Conservation (phyloP, 495 filamentous ascomycete genomes). For the Podospora pseudocomata region DNA sequence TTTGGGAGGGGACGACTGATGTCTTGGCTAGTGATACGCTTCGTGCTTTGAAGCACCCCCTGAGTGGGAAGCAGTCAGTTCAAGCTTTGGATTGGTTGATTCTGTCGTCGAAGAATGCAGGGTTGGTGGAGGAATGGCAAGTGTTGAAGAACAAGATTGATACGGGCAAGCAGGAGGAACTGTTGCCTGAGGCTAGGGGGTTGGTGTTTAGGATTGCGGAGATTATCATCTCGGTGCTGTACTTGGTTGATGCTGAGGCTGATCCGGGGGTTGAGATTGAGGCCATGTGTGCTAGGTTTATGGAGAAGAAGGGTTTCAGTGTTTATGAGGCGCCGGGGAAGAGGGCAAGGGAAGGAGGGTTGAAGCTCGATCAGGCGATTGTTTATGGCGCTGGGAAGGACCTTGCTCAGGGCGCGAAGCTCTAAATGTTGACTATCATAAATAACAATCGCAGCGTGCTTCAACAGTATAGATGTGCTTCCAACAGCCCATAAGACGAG, state of each 20-base stretch:
- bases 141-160: constrained; percentile 22
- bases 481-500: too few species aligned
- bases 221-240: constrained; percentile 35
- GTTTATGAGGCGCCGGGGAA: neutral
- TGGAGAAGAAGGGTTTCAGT: constrained; percentile 29
- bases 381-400: constrained; percentile 21
- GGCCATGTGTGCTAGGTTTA: constrained; percentile 30
- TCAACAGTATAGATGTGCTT: too few species aligned
- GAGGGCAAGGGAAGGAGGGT: constrained; percentile 1
- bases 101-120: constrained; percentile 1
- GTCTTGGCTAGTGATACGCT: constrained; percentile 62
- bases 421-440: neutral
- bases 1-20: constrained; percentile 75
- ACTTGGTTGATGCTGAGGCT: constrained; percentile 28
- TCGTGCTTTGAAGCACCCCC: constrained; percentile 50
- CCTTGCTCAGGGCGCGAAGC: neutral
- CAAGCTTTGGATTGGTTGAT: constrained; percentile 40
- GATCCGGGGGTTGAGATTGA: constrained; percentile 26
- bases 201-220: constrained; percentile 34
- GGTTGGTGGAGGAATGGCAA: constrained; percentile 23
- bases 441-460: too few species aligned
- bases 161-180: constrained; percentile 19
- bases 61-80: constrained; percentile 38
- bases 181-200: constrained; percentile 34
- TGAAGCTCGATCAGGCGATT: constrained; percentile 27